A percentile compares a stretch with the other conserved stretches of the same genome.
phyloP scores from a whole-genome alignment of 1,284 basidiomycete species.

The Farysia itapuensis region DNA sequence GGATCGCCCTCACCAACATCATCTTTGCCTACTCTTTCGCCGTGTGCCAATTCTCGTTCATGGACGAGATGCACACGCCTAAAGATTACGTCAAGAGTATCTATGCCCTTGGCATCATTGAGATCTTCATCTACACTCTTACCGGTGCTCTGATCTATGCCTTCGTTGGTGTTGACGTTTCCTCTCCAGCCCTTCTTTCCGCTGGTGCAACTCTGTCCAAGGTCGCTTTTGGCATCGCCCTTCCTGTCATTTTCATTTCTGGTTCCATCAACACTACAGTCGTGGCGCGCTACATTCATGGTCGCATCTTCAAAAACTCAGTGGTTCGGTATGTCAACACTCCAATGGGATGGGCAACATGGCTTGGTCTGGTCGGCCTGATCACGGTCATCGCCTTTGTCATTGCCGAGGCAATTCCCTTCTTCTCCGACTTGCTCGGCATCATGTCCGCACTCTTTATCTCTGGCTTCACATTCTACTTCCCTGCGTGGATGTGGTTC shows the following conservation, averaged over 20 bases:
- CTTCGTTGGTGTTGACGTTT: conserved; percentile 41
- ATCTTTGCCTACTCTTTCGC: conserved; percentile 55
- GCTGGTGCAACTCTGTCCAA: conserved; percentile 41
- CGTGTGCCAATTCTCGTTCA: conserved; percentile 48
- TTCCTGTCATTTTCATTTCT: conserved; percentile 52
- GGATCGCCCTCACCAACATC: conserved; percentile 47
- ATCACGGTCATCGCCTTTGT: conserved; percentile 43
- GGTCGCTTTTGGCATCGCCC: conserved; percentile 46
- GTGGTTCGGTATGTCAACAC: conserved; percentile 49
- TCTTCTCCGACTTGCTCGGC: conserved; percentile 39
- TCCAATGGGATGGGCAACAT: conserved; percentile 36
- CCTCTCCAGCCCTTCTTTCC: conserved; percentile 41
- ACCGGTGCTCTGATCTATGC: conserved; percentile 50
- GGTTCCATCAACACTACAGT: conserved; percentile 53
- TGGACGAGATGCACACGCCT: conserved; percentile 50
- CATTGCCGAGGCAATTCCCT: conserved; percentile 43
- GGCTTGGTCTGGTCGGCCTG: conserved; percentile 29
- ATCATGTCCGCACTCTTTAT: conserved; percentile 44
- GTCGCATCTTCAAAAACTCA: conserved; percentile 39
- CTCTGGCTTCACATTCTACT: conserved; percentile 46
- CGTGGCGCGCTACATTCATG: conserved; percentile 42
- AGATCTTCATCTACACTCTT: conserved; percentile 53
- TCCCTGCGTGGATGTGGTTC: conserved; percentile 63
- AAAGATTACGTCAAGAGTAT: conserved; percentile 48
- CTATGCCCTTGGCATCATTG: conserved; percentile 40